A percentile compares a stretch with the other conserved stretches of the same genome.
Evolutionary conservation across 2,329 filamentous ascomycete species (phyloP).

Genomic region (Xylariales sp.): DNA sequence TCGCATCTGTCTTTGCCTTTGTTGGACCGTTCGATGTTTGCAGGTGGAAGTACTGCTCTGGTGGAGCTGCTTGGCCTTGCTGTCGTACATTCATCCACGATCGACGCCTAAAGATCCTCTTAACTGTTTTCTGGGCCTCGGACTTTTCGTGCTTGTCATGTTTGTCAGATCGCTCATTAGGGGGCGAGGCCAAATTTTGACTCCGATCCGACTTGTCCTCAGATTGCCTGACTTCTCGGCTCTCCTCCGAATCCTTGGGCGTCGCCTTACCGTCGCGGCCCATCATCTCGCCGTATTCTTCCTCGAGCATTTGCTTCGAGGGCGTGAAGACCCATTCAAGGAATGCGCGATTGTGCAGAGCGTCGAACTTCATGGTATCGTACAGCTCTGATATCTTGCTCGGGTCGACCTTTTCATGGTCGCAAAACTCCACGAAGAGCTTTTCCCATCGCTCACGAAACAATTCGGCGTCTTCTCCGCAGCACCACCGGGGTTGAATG

Average conservation of each 20-base stretch:
- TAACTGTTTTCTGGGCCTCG: conserved; percentile 32
- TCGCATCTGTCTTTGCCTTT: conserved; percentile 76
- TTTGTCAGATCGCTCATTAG: conserved; percentile 20
- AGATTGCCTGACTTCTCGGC: conserved; percentile 18
- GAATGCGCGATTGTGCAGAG: conserved; percentile 92
- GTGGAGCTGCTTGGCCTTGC: conserved; percentile 49
- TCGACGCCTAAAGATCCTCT: conserved; percentile 54
- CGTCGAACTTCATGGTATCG: conserved; percentile 99
- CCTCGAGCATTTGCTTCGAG: conserved; percentile 70
- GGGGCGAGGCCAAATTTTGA: conserved; percentile 22
- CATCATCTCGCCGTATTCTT: conserved; percentile 51
- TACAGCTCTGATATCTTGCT: conserved; percentile 98
- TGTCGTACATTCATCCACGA: conserved; percentile 56
- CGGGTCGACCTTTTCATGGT: conserved; percentile 95
- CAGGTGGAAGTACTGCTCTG: conserved; percentile 82
- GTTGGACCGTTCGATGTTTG: conserved; percentile 72
- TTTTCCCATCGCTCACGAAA: conserved; percentile 99
- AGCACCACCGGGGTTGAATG: conserved; percentile 93
- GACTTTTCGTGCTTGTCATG: conserved; percentile 21
- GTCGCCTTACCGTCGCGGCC: conserved; percentile 33
- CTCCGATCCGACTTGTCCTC: conserved; percentile 38
- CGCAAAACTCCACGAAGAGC: conserved; percentile 92
- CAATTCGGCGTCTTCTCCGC: conserved; percentile 87
- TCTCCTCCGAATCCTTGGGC: conserved; percentile 36
- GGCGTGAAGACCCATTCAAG: conserved; percentile 97